Conservation (phyloP, 139 green algal genomes). For the Gonium pectorale region DNA sequence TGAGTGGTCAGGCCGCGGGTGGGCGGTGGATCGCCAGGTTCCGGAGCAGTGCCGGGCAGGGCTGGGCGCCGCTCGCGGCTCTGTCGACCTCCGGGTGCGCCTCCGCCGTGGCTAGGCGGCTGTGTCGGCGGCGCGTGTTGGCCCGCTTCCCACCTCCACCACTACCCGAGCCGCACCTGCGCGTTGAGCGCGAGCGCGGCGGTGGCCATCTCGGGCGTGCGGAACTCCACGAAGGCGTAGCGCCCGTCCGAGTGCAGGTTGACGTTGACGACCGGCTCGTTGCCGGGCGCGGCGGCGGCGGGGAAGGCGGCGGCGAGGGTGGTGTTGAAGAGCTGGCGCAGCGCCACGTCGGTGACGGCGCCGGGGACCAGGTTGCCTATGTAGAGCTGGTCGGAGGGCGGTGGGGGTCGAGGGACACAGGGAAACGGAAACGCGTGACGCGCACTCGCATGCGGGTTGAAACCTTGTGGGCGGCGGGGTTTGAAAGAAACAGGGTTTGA, state of each 20-base stretch:
- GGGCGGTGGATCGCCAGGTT: too few species aligned
- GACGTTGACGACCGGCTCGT: constrained; percentile 80
- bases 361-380: constrained; percentile 84
- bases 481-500: too few species aligned
- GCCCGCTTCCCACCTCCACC: not conserved
- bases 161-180: constrained; percentile 57
- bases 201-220: constrained; percentile 86
- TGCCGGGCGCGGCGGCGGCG: constrained; percentile 59
- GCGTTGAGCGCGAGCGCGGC: constrained; percentile 85
- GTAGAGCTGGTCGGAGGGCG: constrained; percentile 68
- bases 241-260: constrained; percentile 61
- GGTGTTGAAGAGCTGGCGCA: constrained; percentile 85
- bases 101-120: too few species aligned
- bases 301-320: constrained; percentile 80
- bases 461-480: too few species aligned
- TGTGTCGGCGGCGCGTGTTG: too few species aligned
- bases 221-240: constrained; percentile 92
- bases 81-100: too few species aligned
- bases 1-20: too few species aligned
- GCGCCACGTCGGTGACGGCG: constrained; percentile 73
- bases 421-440: too few species aligned
- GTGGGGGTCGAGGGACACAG: too few species aligned
- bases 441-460: too few species aligned
- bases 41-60: too few species aligned
- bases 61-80: too few species aligned